A percentile compares a stretch with the other conserved stretches of the same genome.
Conservation (phyloP, 768 basidiomycete species). For the Lactarius akahatsu region DNA sequence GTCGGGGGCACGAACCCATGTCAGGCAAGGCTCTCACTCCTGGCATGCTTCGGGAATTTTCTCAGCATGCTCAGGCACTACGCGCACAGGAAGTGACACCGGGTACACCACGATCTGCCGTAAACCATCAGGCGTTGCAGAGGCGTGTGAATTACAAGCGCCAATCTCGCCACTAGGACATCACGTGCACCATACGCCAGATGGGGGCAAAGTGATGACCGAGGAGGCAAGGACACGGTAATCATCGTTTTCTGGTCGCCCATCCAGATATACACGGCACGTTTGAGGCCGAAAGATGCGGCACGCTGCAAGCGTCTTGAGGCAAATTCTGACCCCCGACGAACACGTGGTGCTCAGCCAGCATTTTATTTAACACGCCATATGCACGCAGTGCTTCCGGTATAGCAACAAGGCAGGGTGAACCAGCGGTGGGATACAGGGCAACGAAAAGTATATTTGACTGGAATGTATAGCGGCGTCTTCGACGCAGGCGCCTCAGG, state of each 20-base stretch:
- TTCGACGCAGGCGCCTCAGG: not conserved
- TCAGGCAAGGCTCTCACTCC: not conserved
- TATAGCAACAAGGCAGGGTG: not conserved
- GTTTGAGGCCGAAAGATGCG: not conserved
- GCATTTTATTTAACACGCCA: not conserved
- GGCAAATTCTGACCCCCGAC: not conserved
- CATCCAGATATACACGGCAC: no score
- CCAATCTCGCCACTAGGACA: not conserved
- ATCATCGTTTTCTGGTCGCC: not conserved
- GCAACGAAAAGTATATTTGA: not conserved
- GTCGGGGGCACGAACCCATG: not conserved
- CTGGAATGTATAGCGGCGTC: not conserved
- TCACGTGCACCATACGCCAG: not conserved
- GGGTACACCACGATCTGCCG: not conserved
- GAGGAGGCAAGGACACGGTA: not conserved
- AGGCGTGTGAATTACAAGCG: constrained; percentile 17
- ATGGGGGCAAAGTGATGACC: not conserved
- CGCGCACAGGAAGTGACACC: not conserved
- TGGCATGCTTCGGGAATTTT: constrained; percentile 1
- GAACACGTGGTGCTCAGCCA: not conserved
- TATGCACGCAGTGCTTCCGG: not conserved
- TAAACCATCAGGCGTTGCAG: not conserved
- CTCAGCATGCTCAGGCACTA: not conserved
- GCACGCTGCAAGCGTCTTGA: not conserved
- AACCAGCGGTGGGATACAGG: not conserved